Evolutionary conservation across 768 basidiomycete species (phyloP).

Genomic region (Xerocomellus intermedius): DNA sequence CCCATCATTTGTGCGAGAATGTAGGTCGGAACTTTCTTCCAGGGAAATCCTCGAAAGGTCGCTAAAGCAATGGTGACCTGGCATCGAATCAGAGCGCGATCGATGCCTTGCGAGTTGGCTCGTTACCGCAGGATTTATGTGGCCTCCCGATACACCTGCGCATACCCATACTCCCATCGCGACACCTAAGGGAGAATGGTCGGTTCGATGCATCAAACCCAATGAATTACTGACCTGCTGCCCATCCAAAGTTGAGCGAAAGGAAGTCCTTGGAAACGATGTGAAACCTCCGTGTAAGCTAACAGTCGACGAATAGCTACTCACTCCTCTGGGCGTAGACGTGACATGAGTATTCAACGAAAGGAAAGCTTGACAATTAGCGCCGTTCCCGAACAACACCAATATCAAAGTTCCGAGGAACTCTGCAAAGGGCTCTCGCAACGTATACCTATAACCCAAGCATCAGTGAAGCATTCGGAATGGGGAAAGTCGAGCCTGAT

Average conservation of each 20-base stretch:
- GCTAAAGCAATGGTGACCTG: constrained; percentile 66
- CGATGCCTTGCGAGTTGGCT: background rate
- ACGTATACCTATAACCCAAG: constrained; percentile 29
- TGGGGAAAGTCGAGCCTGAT: constrained; percentile 2
- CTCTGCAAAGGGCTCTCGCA: constrained; percentile 60
- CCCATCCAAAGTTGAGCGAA: constrained; percentile 26
- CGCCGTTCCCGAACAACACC: constrained; percentile 54
- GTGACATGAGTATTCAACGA: constrained; percentile 42
- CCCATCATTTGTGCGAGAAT: constrained; percentile 59
- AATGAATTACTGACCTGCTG: constrained; percentile 5
- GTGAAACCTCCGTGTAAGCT: background rate
- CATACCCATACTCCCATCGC: constrained; percentile 65
- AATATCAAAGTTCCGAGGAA: constrained; percentile 55
- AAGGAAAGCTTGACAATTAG: constrained; percentile 52
- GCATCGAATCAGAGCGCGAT: background rate
- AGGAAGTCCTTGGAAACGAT: constrained; percentile 9
- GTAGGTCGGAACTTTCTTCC: constrained; percentile 71
- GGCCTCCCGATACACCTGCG: constrained; percentile 64
- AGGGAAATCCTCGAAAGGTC: constrained; percentile 67
- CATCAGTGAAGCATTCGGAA: background rate
- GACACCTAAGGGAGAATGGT: constrained; percentile 32
- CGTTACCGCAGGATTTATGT: constrained; percentile 64
- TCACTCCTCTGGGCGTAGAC: constrained; percentile 48
- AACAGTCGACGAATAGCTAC: constrained; percentile 13
- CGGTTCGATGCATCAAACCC: background rate